Conservation (phyloP, 164 flowering plant species). For the Santalum album region DNA sequence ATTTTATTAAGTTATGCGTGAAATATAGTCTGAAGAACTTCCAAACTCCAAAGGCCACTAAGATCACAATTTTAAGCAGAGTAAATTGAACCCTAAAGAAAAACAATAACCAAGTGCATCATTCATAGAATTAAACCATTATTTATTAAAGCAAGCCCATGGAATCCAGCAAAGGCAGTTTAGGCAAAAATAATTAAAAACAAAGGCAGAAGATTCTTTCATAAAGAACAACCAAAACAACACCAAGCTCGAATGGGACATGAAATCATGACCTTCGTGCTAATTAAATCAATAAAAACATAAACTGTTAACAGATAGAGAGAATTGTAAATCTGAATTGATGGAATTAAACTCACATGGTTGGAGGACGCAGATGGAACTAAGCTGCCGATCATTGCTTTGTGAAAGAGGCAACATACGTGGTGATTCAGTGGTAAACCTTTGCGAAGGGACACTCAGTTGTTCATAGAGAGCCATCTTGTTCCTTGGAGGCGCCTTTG, state of each 20-base stretch:
- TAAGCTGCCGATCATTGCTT: conserved; percentile 15
- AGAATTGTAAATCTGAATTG: background rate
- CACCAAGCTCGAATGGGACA: background rate
- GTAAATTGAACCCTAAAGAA: too few species aligned
- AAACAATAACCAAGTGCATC: too few species aligned
- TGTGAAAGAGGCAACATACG: conserved; percentile 22
- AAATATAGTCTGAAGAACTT: too few species aligned
- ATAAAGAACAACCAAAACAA: background rate
- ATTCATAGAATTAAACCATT: too few species aligned
- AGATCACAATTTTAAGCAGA: too few species aligned
- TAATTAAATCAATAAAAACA: too few species aligned
- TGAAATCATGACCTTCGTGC: too few species aligned
- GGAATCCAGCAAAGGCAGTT: too few species aligned
- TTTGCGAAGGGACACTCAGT: conserved; percentile 56
- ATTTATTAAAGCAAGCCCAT: too few species aligned
- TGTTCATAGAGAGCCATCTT: conserved; percentile 90
- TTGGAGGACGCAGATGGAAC: conserved; percentile 30
- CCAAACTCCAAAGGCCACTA: too few species aligned
- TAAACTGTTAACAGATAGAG: background rate
- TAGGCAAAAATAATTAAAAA: too few species aligned
- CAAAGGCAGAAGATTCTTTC: background rate
- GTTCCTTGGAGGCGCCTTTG: conserved; percentile 85
- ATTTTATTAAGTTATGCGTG: too few species aligned
- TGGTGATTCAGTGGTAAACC: conserved; percentile 31
- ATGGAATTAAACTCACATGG: conserved; percentile 30